Evolutionary conservation across 768 basidiomycete species (phyloP).

Genomic region (Clathrus columnatus): DNA sequence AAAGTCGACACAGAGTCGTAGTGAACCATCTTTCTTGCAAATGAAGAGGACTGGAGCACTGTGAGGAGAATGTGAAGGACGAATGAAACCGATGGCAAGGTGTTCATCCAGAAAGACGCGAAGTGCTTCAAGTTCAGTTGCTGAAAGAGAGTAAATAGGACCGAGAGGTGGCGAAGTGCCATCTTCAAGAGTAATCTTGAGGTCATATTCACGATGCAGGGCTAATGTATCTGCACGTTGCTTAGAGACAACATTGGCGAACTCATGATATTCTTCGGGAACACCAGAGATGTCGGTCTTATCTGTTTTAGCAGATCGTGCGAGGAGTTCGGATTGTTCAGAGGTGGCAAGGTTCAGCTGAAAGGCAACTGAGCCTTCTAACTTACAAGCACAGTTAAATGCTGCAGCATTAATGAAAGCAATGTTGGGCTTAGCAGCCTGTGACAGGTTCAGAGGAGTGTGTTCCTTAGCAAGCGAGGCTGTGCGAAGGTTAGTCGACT

Average conservation of each 20-base stretch:
- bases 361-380: not conserved
- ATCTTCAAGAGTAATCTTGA: conserved; percentile 26
- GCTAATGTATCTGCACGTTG: conserved; percentile 24
- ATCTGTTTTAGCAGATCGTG: not conserved
- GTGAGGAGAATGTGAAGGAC: conserved; percentile 20
- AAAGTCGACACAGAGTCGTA: conserved; percentile 25
- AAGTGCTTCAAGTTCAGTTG: conserved; percentile 26
- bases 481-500: not conserved
- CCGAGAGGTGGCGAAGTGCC: conserved; percentile 20
- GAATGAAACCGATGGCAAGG: conserved; percentile 29
- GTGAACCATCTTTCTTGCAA: conserved; percentile 26
- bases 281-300: conserved; percentile 7
- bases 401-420: conserved; percentile 10
- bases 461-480: not conserved
- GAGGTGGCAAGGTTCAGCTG: not conserved
- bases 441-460: not conserved
- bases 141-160: conserved; percentile 29
- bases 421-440: not conserved
- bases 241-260: conserved; percentile 21
- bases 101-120: conserved; percentile 28
- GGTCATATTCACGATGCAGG: conserved; percentile 28
- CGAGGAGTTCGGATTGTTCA: not conserved
- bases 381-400: not conserved
- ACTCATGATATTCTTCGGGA: conserved; percentile 24
- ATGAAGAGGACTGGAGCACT: conserved; percentile 23